Base-by-base conservation (phyloP, 352 stramenopile genomes). In the Blastocystis sp. region DNA sequence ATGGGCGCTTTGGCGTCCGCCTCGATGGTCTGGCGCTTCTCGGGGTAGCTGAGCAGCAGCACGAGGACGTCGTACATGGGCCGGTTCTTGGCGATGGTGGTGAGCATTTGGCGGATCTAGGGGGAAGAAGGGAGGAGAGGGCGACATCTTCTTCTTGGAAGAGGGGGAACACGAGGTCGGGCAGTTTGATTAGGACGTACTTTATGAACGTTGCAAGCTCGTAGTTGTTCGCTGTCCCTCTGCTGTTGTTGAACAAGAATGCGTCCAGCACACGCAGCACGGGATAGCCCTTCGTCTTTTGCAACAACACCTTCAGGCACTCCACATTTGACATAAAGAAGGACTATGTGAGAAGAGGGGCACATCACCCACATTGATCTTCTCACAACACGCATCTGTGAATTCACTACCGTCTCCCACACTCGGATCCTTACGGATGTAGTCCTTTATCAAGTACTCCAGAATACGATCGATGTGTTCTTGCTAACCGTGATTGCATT, bases 391-490 rank as follows among this genome's bases (percentile, higher is more conserved):
- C 11, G 43, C 66, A 53, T 77, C 66, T 11, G 66, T 77, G 41
- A 77, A 77, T 60, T 77, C 41, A 28, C 38, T 41, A n/a, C 34
- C 34, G n/a, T 77, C 66, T 77, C 41, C 34, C 19, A 34, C 9
- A 2, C 38, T 23, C 2, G 5, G 3, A n/a, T 60, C 38, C 34
- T 19, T 60, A 53, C 38, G n/a, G 4, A 77, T 48, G 21, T 19
- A 77, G 34, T 77, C 66, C 40, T 77, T 77, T n/a, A 77, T 53
- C 43, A 77, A 41, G 60, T 77, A 77, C 66, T 77, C 66, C 10
- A 77, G 34, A 14, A 61, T n/a, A 0, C 34, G 34, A 60, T 77
- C 19, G 14, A 77, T 2, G 66, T 77, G 34, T 61, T 19, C 23
- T 23, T 59, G 53, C 66, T 77, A 34, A 11, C 19, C 53, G 11